Evolutionary conservation across 257 asterid genomes (phyloP), one percentile per base, ranked within the genome.

Genomic region (Nicotiana undulata): DNA sequence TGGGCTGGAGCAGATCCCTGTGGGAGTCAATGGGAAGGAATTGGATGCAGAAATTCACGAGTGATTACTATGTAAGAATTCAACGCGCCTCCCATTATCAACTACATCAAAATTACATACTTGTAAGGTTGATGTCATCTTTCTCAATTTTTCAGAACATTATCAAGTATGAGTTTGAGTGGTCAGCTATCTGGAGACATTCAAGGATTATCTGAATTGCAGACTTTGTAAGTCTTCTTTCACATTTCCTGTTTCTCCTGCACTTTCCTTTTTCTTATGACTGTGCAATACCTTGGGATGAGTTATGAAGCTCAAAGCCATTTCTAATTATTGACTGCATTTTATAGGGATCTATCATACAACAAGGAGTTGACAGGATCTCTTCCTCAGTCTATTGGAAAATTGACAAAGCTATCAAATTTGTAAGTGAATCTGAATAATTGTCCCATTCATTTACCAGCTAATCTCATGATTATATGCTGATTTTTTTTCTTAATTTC

Each of bases 141-240:
- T 56, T 28, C 52, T 37, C 77, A 46, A 85, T 84, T 83, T 51
- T 83, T 51, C 92, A 96, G 99, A 78, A 90, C 94, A 63, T 83
- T 96, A 61, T 81, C 94, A 20, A 89, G 92, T 89, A 65, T 85
- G 51, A 76, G 84, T 76, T 24, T 96, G 86, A 85, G 82, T 2
- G 99, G 99, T 31, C 74, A 37, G 80, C 90, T 96, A 66, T 78
- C 97, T 63, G 88, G 97, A 75, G 98, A 94, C 86, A 90, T 96
- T 77, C 53, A 63, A 31, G 85, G 65, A 28, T 80, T 96, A 77
- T 56, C 97, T 3, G 93, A 87, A 80, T 83, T 96, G 92, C 91
- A 83, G 87, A 96, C 74, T 82, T 84, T 94, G 99, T 96, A 88
- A 60, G 97, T 82, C 83, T 76, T 84, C 77, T 49, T n/a, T 76